A percentile compares a stretch with the other conserved stretches of the same genome.
Evolutionary conservation across 768 basidiomycete genomes (phyloP).

Genomic region (Bullera alba): DNA sequence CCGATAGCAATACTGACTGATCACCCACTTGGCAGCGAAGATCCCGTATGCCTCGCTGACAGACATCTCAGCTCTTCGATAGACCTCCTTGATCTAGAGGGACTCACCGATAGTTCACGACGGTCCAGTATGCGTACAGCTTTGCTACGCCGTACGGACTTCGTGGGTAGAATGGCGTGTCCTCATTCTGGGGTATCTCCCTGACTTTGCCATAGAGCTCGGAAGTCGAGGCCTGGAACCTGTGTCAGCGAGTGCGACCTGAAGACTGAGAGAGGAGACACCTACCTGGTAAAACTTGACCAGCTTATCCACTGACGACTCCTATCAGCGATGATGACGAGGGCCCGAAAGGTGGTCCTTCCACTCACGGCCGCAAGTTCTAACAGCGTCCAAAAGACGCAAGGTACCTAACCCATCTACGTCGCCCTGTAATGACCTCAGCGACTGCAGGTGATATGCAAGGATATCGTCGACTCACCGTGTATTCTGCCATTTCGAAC

Average conservation of each 20-base stretch:
- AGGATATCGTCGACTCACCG: conserved; percentile 45
- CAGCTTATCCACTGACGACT: too few species aligned
- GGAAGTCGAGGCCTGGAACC: conserved; percentile 84
- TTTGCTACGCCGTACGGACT: conserved; percentile 95
- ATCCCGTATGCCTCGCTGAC: conserved; percentile 94
- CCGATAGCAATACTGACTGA: background rate
- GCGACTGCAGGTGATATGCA: conserved; percentile 12
- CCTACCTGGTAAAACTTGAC: too few species aligned
- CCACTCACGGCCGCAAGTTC: conserved; percentile 66
- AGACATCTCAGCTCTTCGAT: too few species aligned
- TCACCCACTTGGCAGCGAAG: conserved; percentile 73
- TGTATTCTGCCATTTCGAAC: conserved; percentile 99
- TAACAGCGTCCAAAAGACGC: conserved; percentile 88
- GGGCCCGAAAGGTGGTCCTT: too few species aligned
- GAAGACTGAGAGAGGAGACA: too few species aligned
- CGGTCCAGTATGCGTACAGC: conserved; percentile 52
- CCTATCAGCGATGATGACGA: too few species aligned
- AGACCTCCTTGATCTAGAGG: conserved; percentile 85
- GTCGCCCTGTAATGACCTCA: too few species aligned
- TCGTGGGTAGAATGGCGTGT: conserved; percentile 96
- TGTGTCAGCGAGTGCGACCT: background rate
- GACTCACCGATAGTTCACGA: conserved; percentile 44
- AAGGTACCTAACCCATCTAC: conserved; percentile 93
- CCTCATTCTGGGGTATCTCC: conserved; percentile 90
- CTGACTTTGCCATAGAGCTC: conserved; percentile 96